Conservation (phyloP, 2,329 filamentous ascomycete genomes). For the Clarireedia paspali region DNA sequence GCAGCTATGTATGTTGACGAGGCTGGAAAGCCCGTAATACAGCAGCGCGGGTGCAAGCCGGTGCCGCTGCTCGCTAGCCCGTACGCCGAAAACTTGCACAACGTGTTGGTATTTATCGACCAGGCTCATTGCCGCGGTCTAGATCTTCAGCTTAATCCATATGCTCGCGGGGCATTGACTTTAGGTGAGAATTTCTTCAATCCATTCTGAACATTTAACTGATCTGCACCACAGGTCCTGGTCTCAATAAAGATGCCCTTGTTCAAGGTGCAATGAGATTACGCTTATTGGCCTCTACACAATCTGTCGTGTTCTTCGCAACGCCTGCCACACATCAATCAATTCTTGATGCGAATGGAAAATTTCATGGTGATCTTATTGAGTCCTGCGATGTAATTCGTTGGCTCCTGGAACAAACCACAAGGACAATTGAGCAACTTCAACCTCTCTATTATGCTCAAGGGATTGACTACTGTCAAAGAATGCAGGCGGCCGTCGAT, state of each 20-base stretch:
- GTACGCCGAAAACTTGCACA: constrained; percentile 18
- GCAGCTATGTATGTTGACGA: constrained; percentile 17
- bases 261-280: constrained; percentile 63
- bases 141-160: constrained; percentile 18
- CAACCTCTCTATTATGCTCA: constrained; percentile 52
- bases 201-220: too few relatives aligned
- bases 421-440: constrained; percentile 49
- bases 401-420: constrained; percentile 61
- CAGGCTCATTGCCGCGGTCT: constrained; percentile 24
- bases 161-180: constrained; percentile 18
- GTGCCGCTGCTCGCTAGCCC: constrained; percentile 18
- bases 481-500: constrained; percentile 40
- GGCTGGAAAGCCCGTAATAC: constrained; percentile 14
- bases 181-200: constrained; percentile 7
- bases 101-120: constrained; percentile 23
- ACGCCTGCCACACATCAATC: constrained; percentile 34
- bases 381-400: constrained; percentile 40
- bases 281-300: constrained; percentile 43
- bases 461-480: constrained; percentile 51
- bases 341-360: constrained; percentile 41
- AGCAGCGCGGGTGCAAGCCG: constrained; percentile 12
- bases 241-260: constrained; percentile 33
- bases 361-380: constrained; percentile 14
- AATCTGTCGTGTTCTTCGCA: constrained; percentile 25
- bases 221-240: neutral